Evolutionary conservation across 257 asterid species (phyloP), one percentile per base, ranked within the genome.

Genomic region (Linaria vulgaris): DNA sequence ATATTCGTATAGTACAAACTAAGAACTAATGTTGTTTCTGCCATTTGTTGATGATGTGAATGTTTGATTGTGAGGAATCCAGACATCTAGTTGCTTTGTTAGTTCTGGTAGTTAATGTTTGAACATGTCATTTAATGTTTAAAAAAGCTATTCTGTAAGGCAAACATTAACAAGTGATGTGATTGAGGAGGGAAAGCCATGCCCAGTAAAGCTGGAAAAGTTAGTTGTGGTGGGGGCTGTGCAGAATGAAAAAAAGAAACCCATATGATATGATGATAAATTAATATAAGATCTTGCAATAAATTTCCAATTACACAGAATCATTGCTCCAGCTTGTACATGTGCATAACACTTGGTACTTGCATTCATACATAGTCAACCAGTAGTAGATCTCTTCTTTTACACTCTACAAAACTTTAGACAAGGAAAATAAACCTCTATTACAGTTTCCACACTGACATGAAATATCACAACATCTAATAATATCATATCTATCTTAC

Each of bases 331-430:
- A 55, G 59, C 67, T 44, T 27, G 34, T 27, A 27, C 34, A 27
- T 27, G 3, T 27, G 4, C 34, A 27, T 27, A 2, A 27, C 34
- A 27, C 34, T 27, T 52, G 37, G 53, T 46, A 23, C 56, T 23
- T 54, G 58, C 50, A 27, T 59, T 3, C 66, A 43, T 43, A 56
- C 70, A 19, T 31, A 49, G 52, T 53, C 58, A 64, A 64, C 65
- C 72, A 66, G 22, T 45, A 64, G 16, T 21, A n/a, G n/a, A n/a
- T n/a, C n/a, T 54, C 61, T 55, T 6, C 6, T 54, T 58, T 55
- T 63, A 60, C 72, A 69, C 79, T 77, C 82, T 74, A 74, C 64
- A 59, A 58, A 23, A 56, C 61, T 72, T 68, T 66, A 54, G 59
- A 67, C 76, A 74, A 68, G 72, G 51, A 39, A 67, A 73, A 47